phyloP scores from a whole-genome alignment of 192 early-diverging fungal species.

The Coemansia biformis region DNA sequence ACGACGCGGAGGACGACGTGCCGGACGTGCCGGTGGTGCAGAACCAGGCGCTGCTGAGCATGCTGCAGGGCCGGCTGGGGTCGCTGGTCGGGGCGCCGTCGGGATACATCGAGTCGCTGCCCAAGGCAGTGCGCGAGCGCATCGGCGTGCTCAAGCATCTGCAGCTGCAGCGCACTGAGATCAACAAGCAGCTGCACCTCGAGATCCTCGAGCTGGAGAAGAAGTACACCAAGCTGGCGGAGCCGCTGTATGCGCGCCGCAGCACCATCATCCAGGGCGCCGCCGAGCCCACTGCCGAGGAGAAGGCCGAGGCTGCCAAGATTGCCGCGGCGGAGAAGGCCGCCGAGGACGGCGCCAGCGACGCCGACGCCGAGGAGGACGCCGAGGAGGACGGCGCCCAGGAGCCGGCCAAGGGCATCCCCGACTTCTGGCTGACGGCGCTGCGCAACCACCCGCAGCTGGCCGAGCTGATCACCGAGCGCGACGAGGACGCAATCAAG shows the following conservation, averaged over 20 bases:
- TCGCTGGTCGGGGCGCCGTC: slow-evolving; percentile 74
- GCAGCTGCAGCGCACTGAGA: slow-evolving; percentile 77
- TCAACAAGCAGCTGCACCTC: slow-evolving; percentile 86
- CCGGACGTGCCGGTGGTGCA: slow-evolving; percentile 21
- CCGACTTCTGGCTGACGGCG: slow-evolving; percentile 94
- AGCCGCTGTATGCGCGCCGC: slow-evolving; percentile 89
- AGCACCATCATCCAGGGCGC: slow-evolving; percentile 69
- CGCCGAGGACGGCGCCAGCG: slow-evolving; percentile 48
- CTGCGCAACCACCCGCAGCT: slow-evolving; percentile 82
- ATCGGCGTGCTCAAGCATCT: slow-evolving; percentile 81
- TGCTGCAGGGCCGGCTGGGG: slow-evolving; percentile 73
- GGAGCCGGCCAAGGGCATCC: slow-evolving; percentile 65
- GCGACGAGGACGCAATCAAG: slow-evolving; percentile 87
- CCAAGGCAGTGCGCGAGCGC: slow-evolving; percentile 74
- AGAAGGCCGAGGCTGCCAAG: slow-evolving; percentile 62
- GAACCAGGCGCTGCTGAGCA: slow-evolving; percentile 64
- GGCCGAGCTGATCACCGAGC: slow-evolving; percentile 80
- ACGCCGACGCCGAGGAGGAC: slow-evolving; percentile 43
- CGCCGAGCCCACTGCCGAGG: slow-evolving; percentile 86
- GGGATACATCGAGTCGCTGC: slow-evolving; percentile 67
- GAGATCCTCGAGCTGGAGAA: slow-evolving; percentile 95
- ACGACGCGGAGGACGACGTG: slow-evolving; percentile 32
- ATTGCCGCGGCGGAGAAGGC: slow-evolving; percentile 59
- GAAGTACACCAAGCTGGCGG: slow-evolving; percentile 83
- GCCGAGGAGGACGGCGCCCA: slow-evolving; percentile 50